Evolutionary conservation across 768 basidiomycete species (phyloP).

Genomic region (Hericium erinaceus): DNA sequence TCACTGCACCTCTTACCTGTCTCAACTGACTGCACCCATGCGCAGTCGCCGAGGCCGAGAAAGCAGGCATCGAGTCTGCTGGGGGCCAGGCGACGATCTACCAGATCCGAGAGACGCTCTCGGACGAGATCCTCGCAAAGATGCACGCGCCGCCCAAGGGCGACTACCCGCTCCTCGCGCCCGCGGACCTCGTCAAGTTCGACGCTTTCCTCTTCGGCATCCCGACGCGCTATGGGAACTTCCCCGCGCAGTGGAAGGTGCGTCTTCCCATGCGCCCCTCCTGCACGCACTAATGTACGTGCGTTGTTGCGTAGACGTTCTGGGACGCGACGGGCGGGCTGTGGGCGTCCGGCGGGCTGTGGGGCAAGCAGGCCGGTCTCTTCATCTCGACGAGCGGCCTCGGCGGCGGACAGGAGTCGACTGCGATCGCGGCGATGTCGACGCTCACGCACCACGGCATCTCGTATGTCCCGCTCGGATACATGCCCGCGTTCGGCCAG

Average conservation of each 20-base stretch:
- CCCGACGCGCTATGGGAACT: constrained; percentile 75
- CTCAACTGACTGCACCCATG: constrained; percentile 3
- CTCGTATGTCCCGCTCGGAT: constrained; percentile 55
- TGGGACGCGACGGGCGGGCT: constrained; percentile 71
- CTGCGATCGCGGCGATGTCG: constrained; percentile 40
- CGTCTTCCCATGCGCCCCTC: constrained; percentile 3
- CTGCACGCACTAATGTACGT: too few species aligned
- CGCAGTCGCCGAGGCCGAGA: constrained; percentile 51
- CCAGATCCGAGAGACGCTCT: constrained; percentile 71
- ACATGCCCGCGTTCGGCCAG: constrained; percentile 32
- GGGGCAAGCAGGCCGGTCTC: constrained; percentile 68
- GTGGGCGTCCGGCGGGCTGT: constrained; percentile 50
- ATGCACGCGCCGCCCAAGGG: constrained; percentile 70
- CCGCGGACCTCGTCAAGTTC: constrained; percentile 45
- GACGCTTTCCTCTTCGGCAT: constrained; percentile 77
- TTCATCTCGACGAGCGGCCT: constrained; percentile 66
- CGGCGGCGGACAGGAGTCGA: constrained; percentile 72
- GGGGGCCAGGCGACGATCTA: constrained; percentile 39
- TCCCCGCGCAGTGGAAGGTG: constrained; percentile 77
- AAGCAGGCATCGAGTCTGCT: constrained; percentile 31
- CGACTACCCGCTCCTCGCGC: constrained; percentile 59
- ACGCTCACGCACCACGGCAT: constrained; percentile 68
- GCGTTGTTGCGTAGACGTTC: constrained; percentile 36
- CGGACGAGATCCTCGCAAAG: constrained; percentile 51
- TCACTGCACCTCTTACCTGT: not conserved